These are phyloP conservation scores for Pseudisothecium myosuroides DNA, from an alignment of 225 moss, liverwort and hornwort species.

Conservation along the genomic window DNA sequence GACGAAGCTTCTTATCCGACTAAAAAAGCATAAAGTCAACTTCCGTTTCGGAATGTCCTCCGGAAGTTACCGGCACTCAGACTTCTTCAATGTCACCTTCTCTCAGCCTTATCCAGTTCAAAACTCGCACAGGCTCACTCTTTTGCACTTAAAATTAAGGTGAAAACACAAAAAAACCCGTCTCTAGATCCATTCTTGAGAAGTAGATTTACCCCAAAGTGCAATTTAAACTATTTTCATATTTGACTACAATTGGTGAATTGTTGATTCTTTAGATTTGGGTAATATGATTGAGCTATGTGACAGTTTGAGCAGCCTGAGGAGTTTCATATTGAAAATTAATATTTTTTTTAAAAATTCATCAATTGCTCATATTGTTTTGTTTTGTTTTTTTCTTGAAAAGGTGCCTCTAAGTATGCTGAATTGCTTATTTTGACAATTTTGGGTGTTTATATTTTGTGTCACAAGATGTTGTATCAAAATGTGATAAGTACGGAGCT, in stretches of 20 bases:
- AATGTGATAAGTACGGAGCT: not conserved
- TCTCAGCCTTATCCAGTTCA: not conserved
- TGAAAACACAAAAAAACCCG: not conserved
- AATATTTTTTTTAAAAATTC: too few relatives aligned
- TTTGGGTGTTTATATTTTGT: too few relatives aligned
- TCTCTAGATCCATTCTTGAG: not conserved
- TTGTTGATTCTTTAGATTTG: too few relatives aligned
- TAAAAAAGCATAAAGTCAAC: not conserved
- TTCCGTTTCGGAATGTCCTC: fast-evolving
- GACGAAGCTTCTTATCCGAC: not conserved
- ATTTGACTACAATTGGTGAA: too few relatives aligned
- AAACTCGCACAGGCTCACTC: not conserved
- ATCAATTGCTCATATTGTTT: too few relatives aligned
- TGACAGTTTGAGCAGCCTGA: fast-evolving
- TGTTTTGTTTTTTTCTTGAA: fast-evolving
- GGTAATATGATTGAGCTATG: not conserved
- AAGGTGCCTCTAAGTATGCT: not conserved
- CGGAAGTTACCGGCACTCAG: not conserved
- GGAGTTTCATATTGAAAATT: not conserved
- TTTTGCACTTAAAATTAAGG: not conserved
- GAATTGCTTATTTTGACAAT: fast-evolving
- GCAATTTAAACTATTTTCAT: not conserved
- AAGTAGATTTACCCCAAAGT: not conserved
- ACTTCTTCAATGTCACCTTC: not conserved
- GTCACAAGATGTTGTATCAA: not conserved